These are phyloP conservation scores for Protomyces macrosporus DNA, from an alignment of 1,139 yeast species.

Conservation along the genomic window DNA sequence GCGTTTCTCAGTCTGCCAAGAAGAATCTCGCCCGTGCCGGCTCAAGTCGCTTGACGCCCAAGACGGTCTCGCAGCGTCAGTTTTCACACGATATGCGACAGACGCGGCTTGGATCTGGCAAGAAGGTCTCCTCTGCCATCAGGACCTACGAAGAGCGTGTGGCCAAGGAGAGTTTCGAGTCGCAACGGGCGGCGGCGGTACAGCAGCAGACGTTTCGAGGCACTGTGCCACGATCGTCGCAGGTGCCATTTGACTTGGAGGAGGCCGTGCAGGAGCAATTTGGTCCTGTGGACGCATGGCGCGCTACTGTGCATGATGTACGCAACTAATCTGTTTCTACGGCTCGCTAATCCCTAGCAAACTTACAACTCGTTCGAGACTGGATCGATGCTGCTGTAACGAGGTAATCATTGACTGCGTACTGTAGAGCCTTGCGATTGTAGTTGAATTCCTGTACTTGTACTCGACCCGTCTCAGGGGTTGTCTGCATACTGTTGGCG, in stretches of 20 bases:
- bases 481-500: no score
- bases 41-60: not conserved
- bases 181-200: not conserved
- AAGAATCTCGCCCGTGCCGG: not conserved
- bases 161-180: not conserved
- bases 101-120: not conserved
- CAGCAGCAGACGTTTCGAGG: not conserved
- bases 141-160: not conserved
- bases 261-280: not conserved
- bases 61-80: not conserved
- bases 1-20: not conserved
- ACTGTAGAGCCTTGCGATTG: no score
- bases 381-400: not conserved
- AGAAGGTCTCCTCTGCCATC: not conserved
- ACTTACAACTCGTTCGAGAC: not conserved
- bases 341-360: not conserved
- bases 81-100: not conserved
- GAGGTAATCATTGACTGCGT: not conserved
- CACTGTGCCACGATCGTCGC: not conserved
- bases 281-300: not conserved
- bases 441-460: no score
- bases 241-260: not conserved
- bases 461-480: no score
- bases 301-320: not conserved
- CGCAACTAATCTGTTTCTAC: not conserved